Conservation (phyloP, 2,329 filamentous ascomycete species). For the Pseudocercospora fijiensis region DNA sequence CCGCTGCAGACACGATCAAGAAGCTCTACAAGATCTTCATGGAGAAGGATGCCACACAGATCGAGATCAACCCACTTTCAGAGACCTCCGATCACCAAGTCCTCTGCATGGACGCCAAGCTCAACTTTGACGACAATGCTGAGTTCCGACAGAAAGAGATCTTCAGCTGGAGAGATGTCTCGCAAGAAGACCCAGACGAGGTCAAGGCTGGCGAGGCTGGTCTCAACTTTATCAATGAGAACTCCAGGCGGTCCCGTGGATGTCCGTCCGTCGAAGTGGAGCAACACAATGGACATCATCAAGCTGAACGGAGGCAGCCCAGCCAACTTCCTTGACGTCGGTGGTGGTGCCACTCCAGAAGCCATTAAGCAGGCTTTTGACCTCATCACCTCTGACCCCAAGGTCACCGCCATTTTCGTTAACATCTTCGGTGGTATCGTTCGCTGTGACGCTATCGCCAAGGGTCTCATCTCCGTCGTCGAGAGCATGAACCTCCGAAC, state of each 20-base stretch:
- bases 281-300: conserved; percentile 99
- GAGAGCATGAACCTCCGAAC: conserved; percentile 93
- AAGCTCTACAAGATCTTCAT: conserved; percentile 99
- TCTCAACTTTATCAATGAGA: conserved; percentile 99
- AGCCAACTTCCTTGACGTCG: conserved; percentile 98
- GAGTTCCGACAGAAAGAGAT: conserved; percentile 97
- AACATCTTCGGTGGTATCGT: conserved; percentile 99
- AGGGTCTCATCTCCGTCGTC: conserved; percentile 92
- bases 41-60: conserved; percentile 98
- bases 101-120: conserved; percentile 98
- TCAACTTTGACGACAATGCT: conserved; percentile 98
- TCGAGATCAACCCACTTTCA: conserved; percentile 98
- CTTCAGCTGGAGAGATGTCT: conserved; percentile 88
- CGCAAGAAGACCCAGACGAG: conserved; percentile 96
- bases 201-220: conserved; percentile 91
- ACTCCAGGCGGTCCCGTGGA: too few species aligned
- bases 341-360: conserved; percentile 92
- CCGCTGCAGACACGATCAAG: conserved; percentile 94
- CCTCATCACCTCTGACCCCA: conserved; percentile 96
- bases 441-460: conserved; percentile 93
- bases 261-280: too few species aligned
- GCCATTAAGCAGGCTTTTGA: conserved; percentile 98
- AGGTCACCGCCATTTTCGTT: conserved; percentile 98
- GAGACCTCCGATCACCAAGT: conserved; percentile 99
- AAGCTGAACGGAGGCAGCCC: conserved; percentile 96